Conservation (phyloP, 257 asterid species). For the Jacaranda copaia region DNA sequence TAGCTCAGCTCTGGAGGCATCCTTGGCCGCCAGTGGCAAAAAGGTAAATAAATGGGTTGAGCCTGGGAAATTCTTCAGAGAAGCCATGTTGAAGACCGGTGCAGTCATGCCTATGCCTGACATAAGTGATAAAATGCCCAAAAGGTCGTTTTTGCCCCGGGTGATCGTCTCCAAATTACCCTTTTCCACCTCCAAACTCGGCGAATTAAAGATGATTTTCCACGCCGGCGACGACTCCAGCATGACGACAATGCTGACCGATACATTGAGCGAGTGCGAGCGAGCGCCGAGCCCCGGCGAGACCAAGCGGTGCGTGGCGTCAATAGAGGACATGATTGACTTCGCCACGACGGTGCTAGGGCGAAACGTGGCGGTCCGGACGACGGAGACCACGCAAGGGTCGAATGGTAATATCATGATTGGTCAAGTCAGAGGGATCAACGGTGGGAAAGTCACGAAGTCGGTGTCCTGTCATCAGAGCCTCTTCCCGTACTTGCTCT, state of each 20-base stretch:
- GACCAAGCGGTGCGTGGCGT: constrained; percentile 81
- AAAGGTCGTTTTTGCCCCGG: constrained; percentile 91
- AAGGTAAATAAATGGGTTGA: constrained; percentile 64
- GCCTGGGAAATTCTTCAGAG: constrained; percentile 89
- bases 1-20: constrained; percentile 34
- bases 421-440: constrained; percentile 68
- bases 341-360: constrained; percentile 82
- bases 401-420: constrained; percentile 54
- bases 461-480: constrained; percentile 95
- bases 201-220: constrained; percentile 59
- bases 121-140: constrained; percentile 86
- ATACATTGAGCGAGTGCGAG: constrained; percentile 75
- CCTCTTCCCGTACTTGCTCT: constrained; percentile 72
- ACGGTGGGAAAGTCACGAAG: constrained; percentile 74
- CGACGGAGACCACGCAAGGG: constrained; percentile 63
- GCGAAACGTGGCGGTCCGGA: constrained; percentile 69
- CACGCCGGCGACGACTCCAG: constrained; percentile 66
- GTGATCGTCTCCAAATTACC: constrained; percentile 72
- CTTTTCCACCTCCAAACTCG: constrained; percentile 72
- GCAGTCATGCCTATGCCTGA: constrained; percentile 88
- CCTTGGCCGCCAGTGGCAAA: constrained; percentile 46
- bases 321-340: constrained; percentile 94
- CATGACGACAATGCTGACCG: constrained; percentile 54
- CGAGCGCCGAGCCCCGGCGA: constrained; percentile 80
- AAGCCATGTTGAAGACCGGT: constrained; percentile 71